phyloP scores from a whole-genome alignment of 2,329 filamentous ascomycete genomes.

The Sporothrix variecibatus region DNA sequence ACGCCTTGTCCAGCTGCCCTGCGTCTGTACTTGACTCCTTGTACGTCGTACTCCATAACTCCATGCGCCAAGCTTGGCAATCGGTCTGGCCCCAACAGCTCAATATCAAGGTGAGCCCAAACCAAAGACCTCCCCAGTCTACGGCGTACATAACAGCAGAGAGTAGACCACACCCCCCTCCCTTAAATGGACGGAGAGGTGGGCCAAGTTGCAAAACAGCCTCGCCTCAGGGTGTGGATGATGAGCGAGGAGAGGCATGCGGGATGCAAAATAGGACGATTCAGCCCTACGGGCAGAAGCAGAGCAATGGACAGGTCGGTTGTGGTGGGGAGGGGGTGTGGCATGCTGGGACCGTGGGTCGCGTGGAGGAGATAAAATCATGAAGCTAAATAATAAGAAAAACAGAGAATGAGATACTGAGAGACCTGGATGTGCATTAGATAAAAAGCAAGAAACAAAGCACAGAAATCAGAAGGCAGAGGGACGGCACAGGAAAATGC shows the following conservation, averaged over 20 bases:
- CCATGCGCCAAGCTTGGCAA: background rate
- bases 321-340: background rate
- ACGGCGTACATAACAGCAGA: background rate
- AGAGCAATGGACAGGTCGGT: background rate
- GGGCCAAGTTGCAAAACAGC: background rate
- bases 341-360: background rate
- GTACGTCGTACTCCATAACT: background rate
- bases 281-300: slow-evolving; percentile 26
- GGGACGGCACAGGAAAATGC: background rate
- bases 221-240: background rate
- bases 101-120: background rate
- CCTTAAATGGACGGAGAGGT: background rate
- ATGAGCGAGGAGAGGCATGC: background rate
- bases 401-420: background rate
- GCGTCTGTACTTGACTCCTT: background rate
- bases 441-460: background rate
- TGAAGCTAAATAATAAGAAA: background rate
- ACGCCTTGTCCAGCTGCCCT: background rate
- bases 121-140: background rate
- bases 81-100: background rate
- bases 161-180: background rate
- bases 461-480: background rate
- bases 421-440: background rate
- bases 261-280: slow-evolving; percentile 9
- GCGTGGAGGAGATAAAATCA: background rate